Conservation (phyloP, 2,329 filamentous ascomycete species). For the Amylocarpus encephaloides region DNA sequence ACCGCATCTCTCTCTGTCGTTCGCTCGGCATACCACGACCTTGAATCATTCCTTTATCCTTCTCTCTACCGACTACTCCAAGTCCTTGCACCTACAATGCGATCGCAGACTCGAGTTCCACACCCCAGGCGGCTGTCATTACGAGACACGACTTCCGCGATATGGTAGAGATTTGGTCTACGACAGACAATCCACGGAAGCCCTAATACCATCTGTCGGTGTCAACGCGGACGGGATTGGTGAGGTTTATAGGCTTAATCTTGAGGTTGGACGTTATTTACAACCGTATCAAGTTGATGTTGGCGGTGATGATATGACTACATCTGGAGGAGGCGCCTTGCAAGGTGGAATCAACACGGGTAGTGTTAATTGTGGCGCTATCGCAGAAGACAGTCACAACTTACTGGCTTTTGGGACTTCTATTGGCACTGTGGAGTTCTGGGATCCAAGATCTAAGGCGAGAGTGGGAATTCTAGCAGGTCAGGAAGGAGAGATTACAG, state of each 20-base stretch:
- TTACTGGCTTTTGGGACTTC: slow-evolving; percentile 90
- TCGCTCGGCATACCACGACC: slow-evolving; percentile 81
- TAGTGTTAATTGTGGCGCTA: slow-evolving; percentile 77
- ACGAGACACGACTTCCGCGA: slow-evolving; percentile 80
- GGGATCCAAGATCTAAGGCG: slow-evolving; percentile 81
- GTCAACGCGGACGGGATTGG: slow-evolving; percentile 79
- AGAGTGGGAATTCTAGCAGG: slow-evolving; percentile 70
- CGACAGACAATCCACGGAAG: slow-evolving; percentile 75
- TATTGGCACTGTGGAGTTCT: slow-evolving; percentile 93
- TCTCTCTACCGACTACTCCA: slow-evolving; percentile 85
- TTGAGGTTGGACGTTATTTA: slow-evolving; percentile 91
- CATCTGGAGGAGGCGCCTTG: slow-evolving; percentile 62
- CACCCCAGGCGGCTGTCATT: slow-evolving; percentile 80
- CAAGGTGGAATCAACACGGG: slow-evolving; percentile 84
- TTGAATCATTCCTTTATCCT: slow-evolving; percentile 89
- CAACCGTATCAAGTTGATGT: slow-evolving; percentile 88
- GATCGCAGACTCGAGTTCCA: slow-evolving; percentile 93
- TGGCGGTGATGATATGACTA: slow-evolving; percentile 68
- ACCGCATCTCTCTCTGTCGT: slow-evolving; percentile 88
- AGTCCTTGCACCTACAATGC: slow-evolving; percentile 87
- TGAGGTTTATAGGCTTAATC: slow-evolving; percentile 86
- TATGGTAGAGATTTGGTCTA: slow-evolving; percentile 90
- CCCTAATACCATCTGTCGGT: slow-evolving; percentile 80
- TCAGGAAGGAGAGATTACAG: slow-evolving; percentile 70
- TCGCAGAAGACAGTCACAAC: slow-evolving; percentile 85